A percentile compares a stretch with the other conserved stretches of the same genome.
These are phyloP conservation scores for Plasmopara muralis DNA, from an alignment of 352 stramenopile genomes.

Conservation along the genomic window DNA sequence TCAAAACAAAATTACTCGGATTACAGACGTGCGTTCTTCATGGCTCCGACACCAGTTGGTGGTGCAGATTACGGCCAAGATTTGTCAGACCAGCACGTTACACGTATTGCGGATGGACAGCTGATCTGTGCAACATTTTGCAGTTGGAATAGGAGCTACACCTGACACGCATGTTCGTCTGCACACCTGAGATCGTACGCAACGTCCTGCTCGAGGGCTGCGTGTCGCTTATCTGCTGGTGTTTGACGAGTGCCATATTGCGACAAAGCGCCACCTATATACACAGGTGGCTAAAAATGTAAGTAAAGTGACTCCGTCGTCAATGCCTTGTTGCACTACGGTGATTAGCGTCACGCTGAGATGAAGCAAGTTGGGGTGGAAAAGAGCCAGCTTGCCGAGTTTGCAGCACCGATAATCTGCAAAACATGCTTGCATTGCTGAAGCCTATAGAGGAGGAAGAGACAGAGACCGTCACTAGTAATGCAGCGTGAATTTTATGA, in stretches of 20 bases:
- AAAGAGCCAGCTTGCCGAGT: conserved; percentile 41
- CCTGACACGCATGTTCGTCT: conserved; percentile 70
- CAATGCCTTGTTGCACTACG: too few species aligned
- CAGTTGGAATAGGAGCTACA: conserved; percentile 56
- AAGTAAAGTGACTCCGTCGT: too few species aligned
- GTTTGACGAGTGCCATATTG: conserved; percentile 89
- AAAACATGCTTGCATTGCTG: conserved; percentile 44
- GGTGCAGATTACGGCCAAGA: conserved; percentile 71
- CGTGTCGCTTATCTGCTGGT: conserved; percentile 82
- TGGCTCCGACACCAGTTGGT: conserved; percentile 80
- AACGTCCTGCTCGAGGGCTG: conserved; percentile 81
- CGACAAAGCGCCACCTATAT: conserved; percentile 85
- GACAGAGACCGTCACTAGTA: conserved; percentile 1
- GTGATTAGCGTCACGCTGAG: too few species aligned
- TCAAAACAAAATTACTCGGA: conserved; percentile 65
- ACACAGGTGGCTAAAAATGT: too few species aligned
- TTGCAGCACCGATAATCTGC: conserved; percentile 62
- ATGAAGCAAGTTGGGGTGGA: too few species aligned
- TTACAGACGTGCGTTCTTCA: conserved; percentile 66
- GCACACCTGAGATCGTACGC: conserved; percentile 81
- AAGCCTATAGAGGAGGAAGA: conserved; percentile 14
- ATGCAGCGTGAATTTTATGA: conserved; percentile 15
- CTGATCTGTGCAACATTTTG: conserved; percentile 52
- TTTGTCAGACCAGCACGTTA: conserved; percentile 53
- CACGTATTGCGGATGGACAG: conserved; percentile 43